Evolutionary conservation across 2,329 filamentous ascomycete genomes (phyloP), one percentile per base, ranked within the genome.

Genomic region (Epichloe brachyelytri): DNA sequence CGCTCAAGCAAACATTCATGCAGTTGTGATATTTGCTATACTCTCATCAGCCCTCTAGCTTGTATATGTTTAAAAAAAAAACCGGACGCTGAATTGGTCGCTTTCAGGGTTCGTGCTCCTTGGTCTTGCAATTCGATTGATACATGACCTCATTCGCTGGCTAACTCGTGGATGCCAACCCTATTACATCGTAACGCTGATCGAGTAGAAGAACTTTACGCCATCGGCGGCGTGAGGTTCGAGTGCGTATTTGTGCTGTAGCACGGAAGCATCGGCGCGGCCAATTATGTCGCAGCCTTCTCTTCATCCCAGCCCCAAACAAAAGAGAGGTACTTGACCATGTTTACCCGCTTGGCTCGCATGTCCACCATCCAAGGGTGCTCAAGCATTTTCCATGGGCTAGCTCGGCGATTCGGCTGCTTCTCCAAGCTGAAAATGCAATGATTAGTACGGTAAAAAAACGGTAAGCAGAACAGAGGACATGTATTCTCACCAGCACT

Each of bases 361-460:
- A 97, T 97, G 63, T 98, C 93, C 41, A 88, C 74, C 84, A 98
- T 95, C 93, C 93, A 98, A 2, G 93, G 93, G 70, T 98, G 93
- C 65, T 98, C 93, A 56, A 95, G 80, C 90, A 98, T 98, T 62
- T 91, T 87, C 93, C 93, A 98, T 12, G 93, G 93, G 53, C 87
- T 95, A 33, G 91, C 93, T 65, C 93, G 79, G 62, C 90, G 82
- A 52, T 77, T 78, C 19, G 88, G 83, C 60, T 96, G 88, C 71
- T 98, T 98, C 68, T 98, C 93, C 52, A 98, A 78, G 71, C 93
- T 97, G 17, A 4, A 46, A 8, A 39, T 10, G 46, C n/a, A 6
- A 53, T 11, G 50, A 58, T 68, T 55, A 64, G 60, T 46, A 56
- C 20, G 36, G 15, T 5, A 15, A 33, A 39, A 12, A n/a, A 33